Evolutionary conservation across 106 monocot genomes (phyloP).

Genomic region (Iris macrosiphon): DNA sequence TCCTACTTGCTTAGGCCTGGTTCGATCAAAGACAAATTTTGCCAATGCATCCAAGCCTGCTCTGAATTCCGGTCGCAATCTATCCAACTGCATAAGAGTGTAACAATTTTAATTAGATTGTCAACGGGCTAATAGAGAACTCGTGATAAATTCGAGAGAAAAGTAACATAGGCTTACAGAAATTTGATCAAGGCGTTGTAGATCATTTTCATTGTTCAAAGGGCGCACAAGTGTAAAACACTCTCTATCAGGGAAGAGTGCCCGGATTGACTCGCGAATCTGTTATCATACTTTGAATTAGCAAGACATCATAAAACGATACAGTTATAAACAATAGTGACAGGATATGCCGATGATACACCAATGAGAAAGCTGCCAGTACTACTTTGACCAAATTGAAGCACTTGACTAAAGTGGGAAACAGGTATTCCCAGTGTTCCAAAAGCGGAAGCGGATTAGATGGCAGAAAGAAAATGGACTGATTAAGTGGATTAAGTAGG

Average conservation of each 20-base stretch:
- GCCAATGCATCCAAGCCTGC: slow-evolving; percentile 78
- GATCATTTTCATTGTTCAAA: slow-evolving; percentile 78
- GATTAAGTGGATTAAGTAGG: no score
- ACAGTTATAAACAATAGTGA: no score
- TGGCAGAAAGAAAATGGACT: no score
- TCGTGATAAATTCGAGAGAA: not conserved
- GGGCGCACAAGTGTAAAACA: slow-evolving; percentile 95
- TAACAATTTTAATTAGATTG: no score
- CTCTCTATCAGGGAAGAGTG: slow-evolving; percentile 95
- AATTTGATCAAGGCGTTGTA: slow-evolving; percentile 85
- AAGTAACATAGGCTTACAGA: slow-evolving; percentile 31
- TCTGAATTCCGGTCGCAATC: slow-evolving; percentile 72
- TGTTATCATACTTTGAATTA: slow-evolving; percentile 4
- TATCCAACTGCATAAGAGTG: slow-evolving; percentile 56
- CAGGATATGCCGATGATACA: no score
- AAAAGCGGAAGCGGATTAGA: no score
- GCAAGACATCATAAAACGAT: no score
- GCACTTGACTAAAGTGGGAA: no score
- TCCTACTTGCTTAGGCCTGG: slow-evolving; percentile 85
- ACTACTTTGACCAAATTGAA: no score
- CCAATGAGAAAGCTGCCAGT: no score
- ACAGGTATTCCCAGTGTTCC: no score
- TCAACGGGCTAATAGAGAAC: no score
- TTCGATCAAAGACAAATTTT: slow-evolving; percentile 76
- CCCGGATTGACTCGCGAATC: slow-evolving; percentile 91